Evolutionary conservation across 495 filamentous ascomycete genomes (phyloP).

Genomic region (Tetracladium marchalianum): DNA sequence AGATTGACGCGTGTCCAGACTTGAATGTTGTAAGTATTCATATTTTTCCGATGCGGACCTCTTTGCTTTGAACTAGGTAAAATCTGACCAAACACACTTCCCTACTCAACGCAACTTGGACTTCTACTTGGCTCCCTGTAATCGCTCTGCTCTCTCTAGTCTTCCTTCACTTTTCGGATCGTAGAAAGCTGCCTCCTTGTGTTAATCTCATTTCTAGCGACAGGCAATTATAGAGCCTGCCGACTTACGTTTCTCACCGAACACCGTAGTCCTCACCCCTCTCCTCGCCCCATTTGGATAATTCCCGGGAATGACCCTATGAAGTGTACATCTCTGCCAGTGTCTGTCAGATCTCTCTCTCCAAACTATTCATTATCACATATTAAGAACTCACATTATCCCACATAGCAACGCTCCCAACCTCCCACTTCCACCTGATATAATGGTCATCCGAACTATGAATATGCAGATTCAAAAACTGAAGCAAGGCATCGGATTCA

Average conservation of each 20-base stretch:
- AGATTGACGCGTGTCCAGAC: too few species aligned
- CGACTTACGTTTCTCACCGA: constrained; percentile 45
- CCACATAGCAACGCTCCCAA: constrained; percentile 45
- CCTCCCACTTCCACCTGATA: constrained; percentile 46
- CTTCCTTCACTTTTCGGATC: constrained; percentile 40
- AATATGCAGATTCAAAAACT: constrained; percentile 41
- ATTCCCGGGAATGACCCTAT: constrained; percentile 42
- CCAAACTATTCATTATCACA: neutral
- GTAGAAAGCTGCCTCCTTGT: constrained; percentile 28
- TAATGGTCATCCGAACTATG: constrained; percentile 43
- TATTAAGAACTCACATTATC: constrained; percentile 28
- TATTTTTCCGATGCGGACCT: too few species aligned
- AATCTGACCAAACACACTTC: too few species aligned
- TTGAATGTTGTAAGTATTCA: too few species aligned
- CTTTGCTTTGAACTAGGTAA: too few species aligned
- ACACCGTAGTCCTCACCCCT: constrained; percentile 43
- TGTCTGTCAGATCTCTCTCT: neutral
- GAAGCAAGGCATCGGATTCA: constrained; percentile 42
- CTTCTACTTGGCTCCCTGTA: too few species aligned
- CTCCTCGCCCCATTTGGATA: constrained; percentile 32
- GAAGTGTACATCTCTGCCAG: constrained; percentile 28
- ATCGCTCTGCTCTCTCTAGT: constrained; percentile 20
- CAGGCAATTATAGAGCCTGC: neutral
- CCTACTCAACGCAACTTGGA: too few species aligned
- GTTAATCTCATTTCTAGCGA: neutral